These are phyloP conservation scores for Lasiosphaeria hispida DNA, from an alignment of 495 filamentous ascomycete species.

Conservation along the genomic window DNA sequence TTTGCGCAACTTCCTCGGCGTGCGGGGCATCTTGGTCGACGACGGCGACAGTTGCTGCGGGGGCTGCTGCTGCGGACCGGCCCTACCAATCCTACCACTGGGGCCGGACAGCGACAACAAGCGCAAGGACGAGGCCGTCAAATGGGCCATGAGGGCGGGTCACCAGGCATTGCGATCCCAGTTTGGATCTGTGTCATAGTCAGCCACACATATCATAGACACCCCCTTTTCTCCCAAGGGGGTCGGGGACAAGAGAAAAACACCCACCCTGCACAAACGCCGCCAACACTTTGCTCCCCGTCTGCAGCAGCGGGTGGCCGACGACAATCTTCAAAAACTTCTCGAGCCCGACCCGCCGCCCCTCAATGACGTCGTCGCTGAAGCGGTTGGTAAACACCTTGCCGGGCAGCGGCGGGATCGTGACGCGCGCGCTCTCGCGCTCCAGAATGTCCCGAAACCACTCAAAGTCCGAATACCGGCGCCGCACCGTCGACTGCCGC, in stretches of 20 bases:
- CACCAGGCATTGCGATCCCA: conserved; percentile 81
- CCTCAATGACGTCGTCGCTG: conserved; percentile 97
- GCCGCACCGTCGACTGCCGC: conserved; percentile 72
- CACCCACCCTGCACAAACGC: conserved; percentile 91
- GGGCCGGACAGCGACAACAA: neutral
- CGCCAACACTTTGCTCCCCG: conserved; percentile 92
- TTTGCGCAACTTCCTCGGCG: conserved; percentile 49
- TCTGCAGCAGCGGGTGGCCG: conserved; percentile 93
- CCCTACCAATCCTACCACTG: neutral
- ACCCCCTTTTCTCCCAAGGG: neutral
- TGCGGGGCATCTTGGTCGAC: conserved; percentile 23
- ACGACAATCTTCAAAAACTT: conserved; percentile 97
- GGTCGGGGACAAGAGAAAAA: neutral
- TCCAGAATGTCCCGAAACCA: conserved; percentile 98
- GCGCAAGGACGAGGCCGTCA: conserved; percentile 22
- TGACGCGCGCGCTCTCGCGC: conserved; percentile 89
- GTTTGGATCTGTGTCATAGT: conserved; percentile 57
- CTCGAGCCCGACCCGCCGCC: conserved; percentile 85
- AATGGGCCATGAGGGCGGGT: conserved; percentile 36
- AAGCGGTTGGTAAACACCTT: conserved; percentile 99
- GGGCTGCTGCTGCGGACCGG: neutral
- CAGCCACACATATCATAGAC: neutral
- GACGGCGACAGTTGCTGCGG: conserved; percentile 9
- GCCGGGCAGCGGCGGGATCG: conserved; percentile 91
- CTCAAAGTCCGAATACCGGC: conserved; percentile 96